Percentiles rank a stretch among this genome's conserved stretches.
phyloP scores from a whole-genome alignment of 2,329 filamentous ascomycete genomes.

The Geosmithia putterillii region DNA sequence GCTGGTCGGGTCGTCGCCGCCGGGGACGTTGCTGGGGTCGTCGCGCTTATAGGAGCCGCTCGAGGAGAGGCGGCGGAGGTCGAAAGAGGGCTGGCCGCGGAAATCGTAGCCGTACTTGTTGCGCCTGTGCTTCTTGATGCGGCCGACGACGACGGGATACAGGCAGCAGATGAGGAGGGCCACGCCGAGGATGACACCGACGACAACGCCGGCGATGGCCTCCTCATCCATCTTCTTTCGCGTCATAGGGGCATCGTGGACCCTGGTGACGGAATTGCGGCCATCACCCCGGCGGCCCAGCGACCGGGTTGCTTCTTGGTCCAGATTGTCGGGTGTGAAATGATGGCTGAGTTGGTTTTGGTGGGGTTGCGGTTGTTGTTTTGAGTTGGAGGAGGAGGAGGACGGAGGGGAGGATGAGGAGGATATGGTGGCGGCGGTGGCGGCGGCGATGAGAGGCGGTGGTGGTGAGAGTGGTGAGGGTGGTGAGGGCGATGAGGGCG shows the following conservation, averaged over 20 bases:
- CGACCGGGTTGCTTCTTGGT: not conserved
- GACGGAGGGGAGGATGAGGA: not conserved
- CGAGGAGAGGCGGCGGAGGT: slow-evolving; percentile 20
- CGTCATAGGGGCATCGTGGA: not conserved
- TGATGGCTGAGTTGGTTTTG: not conserved
- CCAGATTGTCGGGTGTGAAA: slow-evolving; percentile 1
- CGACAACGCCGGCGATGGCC: slow-evolving; percentile 22
- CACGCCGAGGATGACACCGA: slow-evolving; percentile 20
- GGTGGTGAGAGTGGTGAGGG: not conserved
- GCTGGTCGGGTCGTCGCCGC: too few relatives aligned
- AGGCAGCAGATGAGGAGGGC: slow-evolving; percentile 21
- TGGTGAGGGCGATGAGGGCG: not conserved
- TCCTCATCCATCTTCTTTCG: slow-evolving; percentile 14
- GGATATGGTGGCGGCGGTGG: not conserved
- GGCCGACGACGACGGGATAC: slow-evolving; percentile 22
- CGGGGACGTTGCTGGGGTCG: slow-evolving; percentile 7
- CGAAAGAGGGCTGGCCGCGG: slow-evolving; percentile 1
- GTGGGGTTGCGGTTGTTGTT: not conserved
- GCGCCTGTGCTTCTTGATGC: slow-evolving; percentile 5
- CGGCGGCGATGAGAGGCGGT: not conserved
- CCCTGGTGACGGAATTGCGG: not conserved
- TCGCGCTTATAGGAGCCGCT: slow-evolving; percentile 21
- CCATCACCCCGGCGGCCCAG: not conserved
- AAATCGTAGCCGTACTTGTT: slow-evolving; percentile 1
- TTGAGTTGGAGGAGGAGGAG: not conserved